Evolutionary conservation across 495 filamentous ascomycete genomes (phyloP), one percentile per base, ranked within the genome.

Genomic region (Talaromyces adpressus): DNA sequence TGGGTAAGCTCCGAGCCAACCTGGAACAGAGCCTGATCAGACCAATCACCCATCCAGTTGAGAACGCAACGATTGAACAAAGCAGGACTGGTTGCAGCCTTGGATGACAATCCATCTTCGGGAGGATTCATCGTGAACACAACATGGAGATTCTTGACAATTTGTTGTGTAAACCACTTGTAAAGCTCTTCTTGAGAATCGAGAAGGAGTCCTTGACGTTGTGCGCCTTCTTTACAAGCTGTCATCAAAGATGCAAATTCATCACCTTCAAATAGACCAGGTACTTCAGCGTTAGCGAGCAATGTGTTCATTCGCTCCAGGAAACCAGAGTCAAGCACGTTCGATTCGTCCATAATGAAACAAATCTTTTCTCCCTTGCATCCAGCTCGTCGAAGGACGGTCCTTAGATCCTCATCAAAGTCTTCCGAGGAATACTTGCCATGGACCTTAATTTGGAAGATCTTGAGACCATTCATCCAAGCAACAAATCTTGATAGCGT

Each of bases 81-180:
- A 30, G 94, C 94, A 49, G 94, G 94, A 81, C 91, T 96, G 14
- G 95, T 99, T 18, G 94, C 94, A 59, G 94, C 95, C 77, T 96
- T 97, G 6, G 92, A 96, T 11, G 90, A 92, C 49, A 99, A 76
- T 1, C 93, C 94, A 65, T 93, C 95, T 72, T 97, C 90, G 4
- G 94, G 94, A n/a, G 94, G 94, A 74, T 99, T 99, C 94, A 99
- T 99, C 2, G 94, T 99, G 71, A 99, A 98, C 41, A 99, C 94
- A 62, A 99, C 95, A 71, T 99, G 94, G 47, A 99, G 76, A 70
- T 99, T 99, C 83, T 95, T 97, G 72, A 97, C 89, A 66, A 99
- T 98, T 76, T 99, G 94, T 64, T 95, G 90, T 0, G 95, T 99
- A 78, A 99, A 99, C 94, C 94, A 99, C 76, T 97, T 97, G 81